phyloP scores from a whole-genome alignment of 2,329 filamentous ascomycete species.

The Xenosphaeropsis pyriputrescens region DNA sequence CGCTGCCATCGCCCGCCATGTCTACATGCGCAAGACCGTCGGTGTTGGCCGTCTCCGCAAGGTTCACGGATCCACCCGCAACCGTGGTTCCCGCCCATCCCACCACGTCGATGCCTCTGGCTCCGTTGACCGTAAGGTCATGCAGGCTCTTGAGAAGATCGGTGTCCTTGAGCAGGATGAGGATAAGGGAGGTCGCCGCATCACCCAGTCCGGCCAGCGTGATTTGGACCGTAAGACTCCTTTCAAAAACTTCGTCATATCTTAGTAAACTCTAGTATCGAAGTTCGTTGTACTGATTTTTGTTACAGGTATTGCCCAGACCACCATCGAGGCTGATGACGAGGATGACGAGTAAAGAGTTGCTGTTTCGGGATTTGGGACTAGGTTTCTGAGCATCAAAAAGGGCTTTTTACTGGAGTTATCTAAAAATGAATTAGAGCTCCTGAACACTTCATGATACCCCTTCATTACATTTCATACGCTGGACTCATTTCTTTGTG shows the following conservation, averaged over 20 bases:
- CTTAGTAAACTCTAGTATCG: not conserved
- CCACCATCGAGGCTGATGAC: slow-evolving; percentile 59
- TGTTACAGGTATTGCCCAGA: slow-evolving; percentile 56
- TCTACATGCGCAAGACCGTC: slow-evolving; percentile 99
- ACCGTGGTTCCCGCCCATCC: slow-evolving; percentile 81
- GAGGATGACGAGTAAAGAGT: slow-evolving; percentile 45
- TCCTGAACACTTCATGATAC: slow-evolving; percentile 1
- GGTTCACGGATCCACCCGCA: slow-evolving; percentile 92
- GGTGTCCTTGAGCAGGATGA: slow-evolving; percentile 95
- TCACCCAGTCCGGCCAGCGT: slow-evolving; percentile 95
- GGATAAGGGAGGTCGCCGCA: slow-evolving; percentile 96
- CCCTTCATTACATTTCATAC: not conserved
- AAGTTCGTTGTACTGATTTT: not conserved
- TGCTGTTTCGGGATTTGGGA: slow-evolving; percentile 6
- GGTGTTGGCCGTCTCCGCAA: slow-evolving; percentile 96
- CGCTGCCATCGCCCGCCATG: slow-evolving; percentile 88
- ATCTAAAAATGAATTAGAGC: slow-evolving; percentile 7
- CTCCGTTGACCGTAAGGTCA: slow-evolving; percentile 91
- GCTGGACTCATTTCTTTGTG: too few relatives aligned
- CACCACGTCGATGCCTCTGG: slow-evolving; percentile 94
- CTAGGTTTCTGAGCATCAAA: slow-evolving; percentile 7
- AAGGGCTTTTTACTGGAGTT: slow-evolving; percentile 8
- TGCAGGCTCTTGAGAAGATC: slow-evolving; percentile 98
- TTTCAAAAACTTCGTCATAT: not conserved
- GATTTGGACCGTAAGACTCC: slow-evolving; percentile 73